Base-by-base conservation (phyloP, 2,329 filamentous ascomycete genomes). In the Penicillium concentricum region DNA sequence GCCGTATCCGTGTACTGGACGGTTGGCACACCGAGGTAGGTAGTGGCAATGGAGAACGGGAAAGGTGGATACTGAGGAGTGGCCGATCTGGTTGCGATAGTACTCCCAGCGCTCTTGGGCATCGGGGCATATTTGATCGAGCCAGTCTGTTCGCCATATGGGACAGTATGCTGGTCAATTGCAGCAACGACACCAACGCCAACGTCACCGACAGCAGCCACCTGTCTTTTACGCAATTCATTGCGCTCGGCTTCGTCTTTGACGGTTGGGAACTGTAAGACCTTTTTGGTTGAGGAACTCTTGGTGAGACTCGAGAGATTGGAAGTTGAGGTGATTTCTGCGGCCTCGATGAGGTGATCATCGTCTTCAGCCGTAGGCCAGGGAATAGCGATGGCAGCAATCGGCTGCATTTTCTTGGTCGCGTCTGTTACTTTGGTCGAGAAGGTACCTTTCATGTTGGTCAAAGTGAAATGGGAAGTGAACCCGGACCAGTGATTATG, bases 391-490 rank as follows among this genome's bases (percentile, higher is more conserved):
- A 61, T 18, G 3, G 59, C 32, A 16, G 51, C 26, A 10, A 39
- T 55, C 10, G 41, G 51, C 22, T 63, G 41, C 63, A 67, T 66
- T 13, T 56, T 51, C 15, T 60, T 60, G 45, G 66, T 35, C 5
- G 64, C 62, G 8, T 58, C 24, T 39, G 45, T 82, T 72, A 37
- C 53, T 32, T 66, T 67, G 1, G 77, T 58, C 1, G 79, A 73
- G 65, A 87, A 87, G 5, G 74, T 74, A 37, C 86, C 86, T 2
- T 81, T 86, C 86, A 89, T 88, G 63, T 80, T 81, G 12, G 77
- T 78, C 51, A 89, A 75, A n/a, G 82, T 81, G 73, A 90, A 90
- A 59, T 86, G 85, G 69, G 81, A 88, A 65, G 83, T 85, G 54
- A 79, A 82, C 20, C 85, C 75, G 4, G 79, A 81, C 53, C 60